phyloP scores from a whole-genome alignment of 2,329 filamentous ascomycete species.

The Paecilomyces sp. region DNA sequence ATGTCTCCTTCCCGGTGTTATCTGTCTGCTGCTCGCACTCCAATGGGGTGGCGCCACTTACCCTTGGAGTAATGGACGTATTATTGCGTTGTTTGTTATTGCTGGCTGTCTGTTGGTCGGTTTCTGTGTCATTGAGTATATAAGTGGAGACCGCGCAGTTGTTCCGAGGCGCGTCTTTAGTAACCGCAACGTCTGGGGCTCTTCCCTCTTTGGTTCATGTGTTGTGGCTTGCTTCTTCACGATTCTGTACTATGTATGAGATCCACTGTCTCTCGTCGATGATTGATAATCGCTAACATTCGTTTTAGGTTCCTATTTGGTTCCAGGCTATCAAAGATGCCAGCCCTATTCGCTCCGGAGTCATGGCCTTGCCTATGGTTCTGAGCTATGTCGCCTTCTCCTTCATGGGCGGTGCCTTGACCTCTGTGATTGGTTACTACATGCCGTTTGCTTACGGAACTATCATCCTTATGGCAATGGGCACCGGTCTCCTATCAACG shows the following conservation, averaged over 20 bases:
- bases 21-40: slow-evolving; percentile 44
- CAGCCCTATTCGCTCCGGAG: slow-evolving; percentile 27
- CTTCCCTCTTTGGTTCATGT: too few relatives aligned
- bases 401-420: not conserved
- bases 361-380: slow-evolving; percentile 31
- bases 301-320: slow-evolving; percentile 27
- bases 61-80: slow-evolving; percentile 36
- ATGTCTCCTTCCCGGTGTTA: slow-evolving; percentile 38
- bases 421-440: slow-evolving; percentile 23
- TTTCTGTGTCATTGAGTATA: slow-evolving; percentile 23
- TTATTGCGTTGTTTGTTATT: slow-evolving; percentile 44
- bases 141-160: too few relatives aligned
- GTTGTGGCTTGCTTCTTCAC: slow-evolving; percentile 37
- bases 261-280: too few relatives aligned
- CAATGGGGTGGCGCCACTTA: slow-evolving; percentile 41
- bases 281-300: too few relatives aligned
- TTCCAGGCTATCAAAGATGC: slow-evolving; percentile 34
- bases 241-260: too few relatives aligned
- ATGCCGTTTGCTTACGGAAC: slow-evolving; percentile 25
- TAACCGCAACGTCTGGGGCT: too few relatives aligned
- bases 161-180: too few relatives aligned
- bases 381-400: too few relatives aligned
- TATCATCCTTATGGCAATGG: slow-evolving; percentile 27
- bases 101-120: slow-evolving; percentile 43
- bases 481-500: slow-evolving; percentile 34